These are phyloP conservation scores for Ramularia endophylla DNA, from an alignment of 2,329 filamentous ascomycete genomes.

Conservation along the genomic window DNA sequence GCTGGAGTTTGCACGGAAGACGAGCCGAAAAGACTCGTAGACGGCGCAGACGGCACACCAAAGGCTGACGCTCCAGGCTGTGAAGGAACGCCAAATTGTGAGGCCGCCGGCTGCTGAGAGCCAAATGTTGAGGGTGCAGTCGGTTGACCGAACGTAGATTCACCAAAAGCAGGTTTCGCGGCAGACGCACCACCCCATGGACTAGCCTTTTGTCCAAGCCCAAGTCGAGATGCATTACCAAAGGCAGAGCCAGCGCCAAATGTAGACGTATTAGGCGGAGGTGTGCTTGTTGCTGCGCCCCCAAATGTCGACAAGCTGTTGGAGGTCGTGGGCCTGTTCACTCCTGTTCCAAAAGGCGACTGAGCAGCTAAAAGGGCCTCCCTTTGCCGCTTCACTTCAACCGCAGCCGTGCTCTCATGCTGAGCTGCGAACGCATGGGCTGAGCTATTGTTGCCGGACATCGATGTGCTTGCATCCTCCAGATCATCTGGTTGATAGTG, in stretches of 20 bases:
- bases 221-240: slow-evolving; percentile 28
- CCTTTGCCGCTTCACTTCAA: too few species aligned
- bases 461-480: too few species aligned
- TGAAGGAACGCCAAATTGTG: neutral
- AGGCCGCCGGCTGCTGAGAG: slow-evolving; percentile 3
- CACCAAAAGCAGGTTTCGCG: slow-evolving; percentile 22
- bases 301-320: too few species aligned
- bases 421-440: too few species aligned
- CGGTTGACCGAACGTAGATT: slow-evolving; percentile 24
- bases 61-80: slow-evolving; percentile 11
- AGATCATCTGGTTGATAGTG: neutral
- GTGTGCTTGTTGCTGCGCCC: too few species aligned
- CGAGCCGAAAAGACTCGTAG: neutral
- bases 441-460: too few species aligned
- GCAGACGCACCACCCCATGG: neutral
- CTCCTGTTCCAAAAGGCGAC: neutral
- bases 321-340: too few species aligned
- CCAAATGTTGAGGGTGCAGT: slow-evolving; percentile 21
- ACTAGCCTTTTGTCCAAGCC: slow-evolving; percentile 25
- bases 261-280: too few species aligned
- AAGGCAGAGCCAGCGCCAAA: slow-evolving; percentile 6
- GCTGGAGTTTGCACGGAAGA: neutral
- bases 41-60: slow-evolving; percentile 4
- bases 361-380: too few species aligned
- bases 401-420: too few species aligned